Conservation (phyloP, 73 alveolate genomes). For the Blepharisma stoltei region DNA sequence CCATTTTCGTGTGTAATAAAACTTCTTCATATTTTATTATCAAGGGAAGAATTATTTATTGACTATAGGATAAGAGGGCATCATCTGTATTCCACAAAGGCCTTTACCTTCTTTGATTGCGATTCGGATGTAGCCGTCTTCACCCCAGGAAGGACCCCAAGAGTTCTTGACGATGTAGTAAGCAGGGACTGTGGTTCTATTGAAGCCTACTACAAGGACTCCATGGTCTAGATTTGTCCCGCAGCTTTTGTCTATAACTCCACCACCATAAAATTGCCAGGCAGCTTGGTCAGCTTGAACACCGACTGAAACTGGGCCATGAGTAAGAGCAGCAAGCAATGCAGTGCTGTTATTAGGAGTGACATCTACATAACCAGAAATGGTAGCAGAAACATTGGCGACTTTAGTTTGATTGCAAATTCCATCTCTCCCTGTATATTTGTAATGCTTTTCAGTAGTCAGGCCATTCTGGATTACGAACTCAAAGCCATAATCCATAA, state of each 20-base stretch:
- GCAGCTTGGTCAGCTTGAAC: conserved; percentile 54
- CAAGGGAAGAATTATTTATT: too few relatives aligned
- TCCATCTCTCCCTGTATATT: conserved; percentile 31
- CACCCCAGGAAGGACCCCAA: conserved; percentile 87
- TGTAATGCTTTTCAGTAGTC: conserved; percentile 25
- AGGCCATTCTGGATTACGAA: conserved; percentile 32
- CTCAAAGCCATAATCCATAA: conserved; percentile 60
- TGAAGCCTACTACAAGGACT: conserved; percentile 77
- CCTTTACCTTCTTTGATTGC: conserved; percentile 37
- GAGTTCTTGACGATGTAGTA: conserved; percentile 72
- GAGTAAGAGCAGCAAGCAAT: conserved; percentile 35
- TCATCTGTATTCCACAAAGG: conserved; percentile 34
- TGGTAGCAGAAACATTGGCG: neutral
- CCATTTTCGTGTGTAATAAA: too few relatives aligned
- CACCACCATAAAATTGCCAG: conserved; percentile 37
- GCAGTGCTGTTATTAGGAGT: conserved; percentile 20
- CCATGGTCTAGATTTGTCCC: conserved; percentile 69
- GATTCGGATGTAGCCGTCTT: conserved; percentile 56
- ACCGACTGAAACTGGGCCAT: conserved; percentile 63
- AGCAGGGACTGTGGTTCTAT: conserved; percentile 35
- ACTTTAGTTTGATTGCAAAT: conserved; percentile 37
- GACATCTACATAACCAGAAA: conserved; percentile 29
- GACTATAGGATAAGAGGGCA: conserved; percentile 29
- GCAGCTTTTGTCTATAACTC: conserved; percentile 30
- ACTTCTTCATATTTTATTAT: too few relatives aligned